Evolutionary conservation across 495 filamentous ascomycete species (phyloP), one percentile per base, ranked within the genome.

Genomic region (Bacidia rubella): DNA sequence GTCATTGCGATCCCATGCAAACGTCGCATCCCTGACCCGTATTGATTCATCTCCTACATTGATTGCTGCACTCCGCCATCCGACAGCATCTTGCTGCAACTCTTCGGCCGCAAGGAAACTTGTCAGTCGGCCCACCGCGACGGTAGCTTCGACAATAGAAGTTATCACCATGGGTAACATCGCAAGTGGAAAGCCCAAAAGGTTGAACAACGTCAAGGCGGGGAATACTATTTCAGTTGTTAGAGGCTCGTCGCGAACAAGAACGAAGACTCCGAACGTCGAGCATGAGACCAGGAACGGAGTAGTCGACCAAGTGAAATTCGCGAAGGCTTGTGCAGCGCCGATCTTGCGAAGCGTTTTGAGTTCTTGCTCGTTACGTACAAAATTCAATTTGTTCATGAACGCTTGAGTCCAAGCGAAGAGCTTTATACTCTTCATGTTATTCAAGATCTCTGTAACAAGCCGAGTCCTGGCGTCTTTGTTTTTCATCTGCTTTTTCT

Each of bases 271-370:
- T 12, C 86, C 81, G 62, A 99, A 99, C 10, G 92, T 97, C 9
- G 86, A 88, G 70, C 90, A 97, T 12, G 93, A 97, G 12, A 99
- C 93, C 27, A 99, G 76, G 72, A 99, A 99, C 9, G 93, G 93
- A 10, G 93, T 97, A n/a, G 86, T 92, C n/a, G 86, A 86, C 93
- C 93, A 99, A 22, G 93, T 96, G 54, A 99, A 99, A 60, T 94
- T 97, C 25, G 93, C 87, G 66, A 96, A 73, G 5, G 90, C 85
- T 65, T 95, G 89, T 1, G 89, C 82, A 44, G 90, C 88, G 44
- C 93, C 93, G 56, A 99, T 97, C 63, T 90, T 95, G 49, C 90
- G 86, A 39, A 97, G 82, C 12, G 93, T 97, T 66, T 90, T 87
- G 42, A 99, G 70, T 68, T 99, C 93, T 61, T 86, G 77, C 57